Evolutionary conservation across 2,329 filamentous ascomycete species (phyloP).

Genomic region (Calcarisporium arbuscula): DNA sequence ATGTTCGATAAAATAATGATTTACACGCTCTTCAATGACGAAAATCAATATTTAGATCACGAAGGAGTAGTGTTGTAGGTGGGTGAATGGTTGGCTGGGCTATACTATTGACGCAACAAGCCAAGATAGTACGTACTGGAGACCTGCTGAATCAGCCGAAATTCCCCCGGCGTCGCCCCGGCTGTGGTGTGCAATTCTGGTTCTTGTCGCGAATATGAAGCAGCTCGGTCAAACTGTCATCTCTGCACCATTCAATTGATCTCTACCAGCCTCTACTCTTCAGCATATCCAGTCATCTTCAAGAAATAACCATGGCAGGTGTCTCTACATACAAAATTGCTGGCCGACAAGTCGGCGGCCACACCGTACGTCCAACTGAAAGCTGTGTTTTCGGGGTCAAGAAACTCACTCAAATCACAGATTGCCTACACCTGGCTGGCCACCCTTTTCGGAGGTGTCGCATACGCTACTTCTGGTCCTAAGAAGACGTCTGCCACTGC

Average conservation of each 20-base stretch:
- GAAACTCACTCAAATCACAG: constrained; percentile 28
- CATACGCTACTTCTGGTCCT: constrained; percentile 37
- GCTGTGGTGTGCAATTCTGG: constrained; percentile 29
- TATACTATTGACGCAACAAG: no score
- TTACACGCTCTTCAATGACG: no score
- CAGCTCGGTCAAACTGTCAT: no score
- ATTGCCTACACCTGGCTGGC: constrained; percentile 52
- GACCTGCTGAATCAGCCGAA: no score
- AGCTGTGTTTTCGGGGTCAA: constrained; percentile 2
- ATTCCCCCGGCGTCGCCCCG: no score
- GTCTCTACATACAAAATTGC: constrained; percentile 45
- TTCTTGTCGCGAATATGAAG: no score
- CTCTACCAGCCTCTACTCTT: constrained; percentile 21
- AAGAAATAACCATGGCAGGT: constrained; percentile 29
- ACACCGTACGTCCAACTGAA: constrained; percentile 52
- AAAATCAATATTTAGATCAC: no score
- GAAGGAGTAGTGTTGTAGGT: no score
- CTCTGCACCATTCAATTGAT: constrained; percentile 25
- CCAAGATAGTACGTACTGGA: no score
- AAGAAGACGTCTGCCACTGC: constrained; percentile 37
- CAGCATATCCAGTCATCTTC: constrained; percentile 17
- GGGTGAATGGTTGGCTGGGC: no score
- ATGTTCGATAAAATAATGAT: no score
- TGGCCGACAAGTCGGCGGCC: constrained; percentile 54
- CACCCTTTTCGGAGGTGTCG: constrained; percentile 43